Percentiles rank a stretch among this genome's conserved stretches.
These are phyloP conservation scores for Cryphonectria radicalis DNA, from an alignment of 2,329 filamentous ascomycete species.

Conservation along the genomic window DNA sequence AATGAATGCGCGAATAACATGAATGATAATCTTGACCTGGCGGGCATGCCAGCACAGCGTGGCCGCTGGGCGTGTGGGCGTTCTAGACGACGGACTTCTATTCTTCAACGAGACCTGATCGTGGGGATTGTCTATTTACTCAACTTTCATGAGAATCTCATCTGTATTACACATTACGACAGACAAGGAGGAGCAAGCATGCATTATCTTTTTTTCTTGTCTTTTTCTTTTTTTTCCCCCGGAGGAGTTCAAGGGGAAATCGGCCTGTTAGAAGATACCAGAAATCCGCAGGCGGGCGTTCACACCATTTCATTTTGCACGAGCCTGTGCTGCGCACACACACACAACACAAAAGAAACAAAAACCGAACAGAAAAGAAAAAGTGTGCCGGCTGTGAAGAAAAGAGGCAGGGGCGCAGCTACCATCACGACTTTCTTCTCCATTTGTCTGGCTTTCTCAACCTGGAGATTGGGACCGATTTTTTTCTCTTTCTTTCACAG, in stretches of 20 bases:
- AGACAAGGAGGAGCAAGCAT: constrained; percentile 16
- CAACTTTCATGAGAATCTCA: constrained; percentile 19
- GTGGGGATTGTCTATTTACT: neutral
- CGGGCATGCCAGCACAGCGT: neutral
- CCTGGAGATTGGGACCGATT: constrained; percentile 9
- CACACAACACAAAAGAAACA: neutral
- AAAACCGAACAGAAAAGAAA: neutral
- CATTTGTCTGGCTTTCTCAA: constrained; percentile 20
- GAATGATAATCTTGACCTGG: neutral
- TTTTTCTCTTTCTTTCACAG: neutral
- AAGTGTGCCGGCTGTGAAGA: neutral
- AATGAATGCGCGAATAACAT: neutral
- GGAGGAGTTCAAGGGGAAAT: constrained; percentile 20
- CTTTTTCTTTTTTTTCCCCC: too few species aligned
- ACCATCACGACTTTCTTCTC: constrained; percentile 18
- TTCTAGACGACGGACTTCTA: constrained; percentile 14
- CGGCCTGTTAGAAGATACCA: constrained; percentile 30
- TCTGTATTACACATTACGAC: constrained; percentile 29
- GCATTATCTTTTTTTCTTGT: constrained; percentile 15
- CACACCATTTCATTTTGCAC: constrained; percentile 15
- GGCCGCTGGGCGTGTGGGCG: constrained; percentile 24
- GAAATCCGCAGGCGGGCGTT: constrained; percentile 22
- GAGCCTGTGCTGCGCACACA: neutral
- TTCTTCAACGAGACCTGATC: constrained; percentile 7
- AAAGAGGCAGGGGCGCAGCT: neutral